Conservation (phyloP, 805 yeast genomes). For the Candida coquimbonensis region DNA sequence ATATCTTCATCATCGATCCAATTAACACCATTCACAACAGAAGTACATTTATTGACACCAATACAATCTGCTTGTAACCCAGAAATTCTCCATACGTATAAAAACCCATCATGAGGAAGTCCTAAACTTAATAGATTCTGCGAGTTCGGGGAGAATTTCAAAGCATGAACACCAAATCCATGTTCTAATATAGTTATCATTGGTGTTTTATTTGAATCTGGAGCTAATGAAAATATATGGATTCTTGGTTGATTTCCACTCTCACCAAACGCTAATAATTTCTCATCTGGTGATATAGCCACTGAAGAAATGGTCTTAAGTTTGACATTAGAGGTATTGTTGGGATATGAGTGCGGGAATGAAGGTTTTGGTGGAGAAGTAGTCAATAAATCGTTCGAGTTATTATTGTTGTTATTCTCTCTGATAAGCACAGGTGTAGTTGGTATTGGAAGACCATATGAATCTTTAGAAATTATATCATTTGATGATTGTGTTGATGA, state of each 20-base stretch:
- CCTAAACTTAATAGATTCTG: constrained; percentile 54
- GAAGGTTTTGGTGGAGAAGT: constrained; percentile 12
- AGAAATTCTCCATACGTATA: constrained; percentile 51
- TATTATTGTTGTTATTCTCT: not conserved
- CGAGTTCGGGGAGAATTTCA: constrained; percentile 56
- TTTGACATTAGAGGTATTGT: constrained; percentile 21
- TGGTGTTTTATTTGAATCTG: constrained; percentile 40
- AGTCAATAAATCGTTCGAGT: constrained; percentile 1
- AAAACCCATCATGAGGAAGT: constrained; percentile 58
- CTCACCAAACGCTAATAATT: constrained; percentile 62
- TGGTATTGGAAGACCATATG: constrained; percentile 8
- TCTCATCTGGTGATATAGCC: constrained; percentile 49
- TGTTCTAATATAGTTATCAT: constrained; percentile 53
- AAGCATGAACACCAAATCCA: constrained; percentile 50
- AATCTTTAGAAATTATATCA: constrained; percentile 2
- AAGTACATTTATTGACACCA: constrained; percentile 58
- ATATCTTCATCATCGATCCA: constrained; percentile 44
- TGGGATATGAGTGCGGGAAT: constrained; percentile 15
- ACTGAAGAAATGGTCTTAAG: constrained; percentile 50
- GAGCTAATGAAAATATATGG: constrained; percentile 49
- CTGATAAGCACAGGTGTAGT: not conserved
- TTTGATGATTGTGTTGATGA: not conserved
- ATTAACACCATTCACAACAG: constrained; percentile 44
- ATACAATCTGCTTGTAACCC: constrained; percentile 27
- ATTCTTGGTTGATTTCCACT: constrained; percentile 63